A percentile compares a stretch with the other conserved stretches of the same genome.
Conservation (phyloP, 768 basidiomycete species). For the Cytidiella melzeri region DNA sequence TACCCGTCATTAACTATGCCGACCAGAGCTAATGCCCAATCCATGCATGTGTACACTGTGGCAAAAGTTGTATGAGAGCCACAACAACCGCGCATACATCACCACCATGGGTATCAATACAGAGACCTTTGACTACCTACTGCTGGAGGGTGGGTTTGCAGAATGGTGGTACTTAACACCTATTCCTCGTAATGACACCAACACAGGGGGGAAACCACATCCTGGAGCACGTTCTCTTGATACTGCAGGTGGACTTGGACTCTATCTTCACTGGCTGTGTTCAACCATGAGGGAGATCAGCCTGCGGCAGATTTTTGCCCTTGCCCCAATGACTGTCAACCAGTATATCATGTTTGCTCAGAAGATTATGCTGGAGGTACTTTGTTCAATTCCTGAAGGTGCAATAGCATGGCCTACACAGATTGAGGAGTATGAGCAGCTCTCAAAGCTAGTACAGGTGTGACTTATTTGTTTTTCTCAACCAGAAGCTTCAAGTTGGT, state of each 20-base stretch:
- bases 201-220: constrained; percentile 16
- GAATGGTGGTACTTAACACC: constrained; percentile 18
- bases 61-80: constrained; percentile 27
- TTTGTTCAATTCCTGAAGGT: constrained; percentile 24
- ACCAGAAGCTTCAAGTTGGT: no score
- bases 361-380: constrained; percentile 24
- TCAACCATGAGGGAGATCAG: constrained; percentile 33
- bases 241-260: constrained; percentile 33
- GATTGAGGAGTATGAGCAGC: no score
- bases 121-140: constrained; percentile 28
- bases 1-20: constrained; percentile 25
- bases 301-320: constrained; percentile 35
- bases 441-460: no score
- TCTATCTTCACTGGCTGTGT: constrained; percentile 34
- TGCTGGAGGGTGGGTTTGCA: no score
- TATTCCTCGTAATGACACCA: constrained; percentile 27
- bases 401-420: no score
- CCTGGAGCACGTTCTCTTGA: constrained; percentile 25
- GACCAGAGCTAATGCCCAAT: constrained; percentile 23
- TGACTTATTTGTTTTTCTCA: no score
- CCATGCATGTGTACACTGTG: constrained; percentile 35
- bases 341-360: constrained; percentile 30
- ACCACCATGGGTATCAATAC: constrained; percentile 31
- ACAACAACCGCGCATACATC: constrained; percentile 34
- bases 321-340: constrained; percentile 31